Percentiles rank a stretch among this genome's conserved stretches.
Evolutionary conservation across 2,329 filamentous ascomycete species (phyloP).

Genomic region (Aureobasidium uvarum): DNA sequence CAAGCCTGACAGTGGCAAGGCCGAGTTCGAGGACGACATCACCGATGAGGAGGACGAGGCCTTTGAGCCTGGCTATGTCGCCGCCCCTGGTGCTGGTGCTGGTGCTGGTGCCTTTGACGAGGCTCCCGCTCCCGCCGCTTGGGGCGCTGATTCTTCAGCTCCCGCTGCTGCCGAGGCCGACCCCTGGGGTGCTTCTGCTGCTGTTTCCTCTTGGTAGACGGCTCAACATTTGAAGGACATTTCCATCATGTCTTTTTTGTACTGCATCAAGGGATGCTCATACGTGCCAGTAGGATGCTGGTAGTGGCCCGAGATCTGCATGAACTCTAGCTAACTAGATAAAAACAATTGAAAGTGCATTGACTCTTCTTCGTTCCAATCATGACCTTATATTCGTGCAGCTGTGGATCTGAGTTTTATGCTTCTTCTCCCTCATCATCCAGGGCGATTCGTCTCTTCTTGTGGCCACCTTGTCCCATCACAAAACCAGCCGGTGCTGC

Average conservation of each 20-base stretch:
- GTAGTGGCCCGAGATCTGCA: neutral
- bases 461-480: too few species aligned
- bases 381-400: too few species aligned
- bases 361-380: neutral
- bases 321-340: neutral
- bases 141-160: conserved; percentile 29
- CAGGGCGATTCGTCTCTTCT: too few species aligned
- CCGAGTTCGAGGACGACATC: conserved; percentile 55
- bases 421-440: too few species aligned
- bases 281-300: neutral
- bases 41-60: conserved; percentile 41
- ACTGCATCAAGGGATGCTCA: neutral
- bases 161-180: neutral
- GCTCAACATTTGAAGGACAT: neutral
- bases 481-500: too few species aligned
- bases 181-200: neutral
- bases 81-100: conserved; percentile 29
- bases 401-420: too few species aligned
- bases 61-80: conserved; percentile 25
- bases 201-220: neutral
- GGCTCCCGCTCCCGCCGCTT: conserved; percentile 28
- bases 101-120: conserved; percentile 26
- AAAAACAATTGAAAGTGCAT: neutral
- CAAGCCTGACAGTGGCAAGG: conserved; percentile 57
- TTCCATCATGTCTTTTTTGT: neutral